Conservation (phyloP, 495 filamentous ascomycete species). For the Corynascus novoguineensis region DNA sequence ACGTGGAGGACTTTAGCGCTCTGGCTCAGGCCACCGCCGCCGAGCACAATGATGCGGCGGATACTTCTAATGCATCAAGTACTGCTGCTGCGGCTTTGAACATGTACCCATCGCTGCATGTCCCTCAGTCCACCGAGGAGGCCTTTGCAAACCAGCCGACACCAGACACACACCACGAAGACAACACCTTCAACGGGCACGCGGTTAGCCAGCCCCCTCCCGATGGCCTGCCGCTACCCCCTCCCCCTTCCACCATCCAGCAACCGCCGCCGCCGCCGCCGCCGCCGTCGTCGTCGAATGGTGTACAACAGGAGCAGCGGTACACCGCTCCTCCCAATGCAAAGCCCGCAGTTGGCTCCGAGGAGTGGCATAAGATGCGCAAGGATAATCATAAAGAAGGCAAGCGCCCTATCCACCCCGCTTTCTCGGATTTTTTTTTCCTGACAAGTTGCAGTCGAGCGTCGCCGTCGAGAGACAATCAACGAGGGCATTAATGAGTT, state of each 20-base stretch:
- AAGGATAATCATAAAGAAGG: slow-evolving; percentile 99
- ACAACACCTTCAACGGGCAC: slow-evolving; percentile 28
- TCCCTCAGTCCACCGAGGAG: slow-evolving; percentile 65
- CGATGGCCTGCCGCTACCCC: slow-evolving; percentile 46
- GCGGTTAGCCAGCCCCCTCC: slow-evolving; percentile 34
- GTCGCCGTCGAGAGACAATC: slow-evolving; percentile 94
- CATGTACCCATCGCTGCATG: slow-evolving; percentile 61
- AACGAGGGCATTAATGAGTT: slow-evolving; percentile 99
- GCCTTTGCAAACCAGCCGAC: slow-evolving; percentile 47
- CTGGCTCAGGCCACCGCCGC: slow-evolving; percentile 43
- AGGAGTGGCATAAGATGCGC: slow-evolving; percentile 96
- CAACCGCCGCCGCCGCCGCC: no score
- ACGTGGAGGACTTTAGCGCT: slow-evolving; percentile 44
- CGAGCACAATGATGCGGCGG: slow-evolving; percentile 42
- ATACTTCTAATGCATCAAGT: slow-evolving; percentile 51
- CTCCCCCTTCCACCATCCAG: slow-evolving; percentile 32
- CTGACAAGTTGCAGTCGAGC: slow-evolving; percentile 63
- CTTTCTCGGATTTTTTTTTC: not conserved
- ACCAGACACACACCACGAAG: slow-evolving; percentile 27
- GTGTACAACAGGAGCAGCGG: slow-evolving; percentile 24
- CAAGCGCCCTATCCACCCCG: slow-evolving; percentile 37
- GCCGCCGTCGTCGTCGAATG: no score
- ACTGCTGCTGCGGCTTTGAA: slow-evolving; percentile 66
- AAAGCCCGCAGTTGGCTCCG: slow-evolving; percentile 89
- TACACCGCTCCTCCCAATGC: slow-evolving; percentile 21